Evolutionary conservation across 2,329 filamentous ascomycete species (phyloP).

Genomic region (Pyrenochaeta sp.): DNA sequence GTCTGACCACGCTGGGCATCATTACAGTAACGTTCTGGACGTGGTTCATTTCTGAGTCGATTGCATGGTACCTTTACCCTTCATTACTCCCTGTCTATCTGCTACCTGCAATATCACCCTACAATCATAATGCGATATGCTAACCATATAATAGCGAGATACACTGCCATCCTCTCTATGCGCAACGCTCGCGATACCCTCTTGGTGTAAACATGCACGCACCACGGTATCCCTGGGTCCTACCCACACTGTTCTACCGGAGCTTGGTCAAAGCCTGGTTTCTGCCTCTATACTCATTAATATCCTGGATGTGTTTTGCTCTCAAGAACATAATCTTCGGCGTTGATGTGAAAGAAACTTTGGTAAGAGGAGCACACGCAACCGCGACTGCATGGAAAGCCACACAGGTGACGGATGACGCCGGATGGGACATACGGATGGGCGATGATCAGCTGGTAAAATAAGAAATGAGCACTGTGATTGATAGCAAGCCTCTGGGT

Average conservation of each 20-base stretch:
- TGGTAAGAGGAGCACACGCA: neutral
- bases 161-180: conserved; percentile 61
- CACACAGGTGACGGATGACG: conserved; percentile 18
- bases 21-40: conserved; percentile 49
- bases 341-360: neutral
- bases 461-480: conserved; percentile 4
- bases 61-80: conserved; percentile 51
- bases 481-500: too few species aligned
- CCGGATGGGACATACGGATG: conserved; percentile 34
- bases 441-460: conserved; percentile 18
- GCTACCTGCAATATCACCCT: too few species aligned
- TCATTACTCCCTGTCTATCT: too few species aligned
- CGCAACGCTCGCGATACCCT: conserved; percentile 54
- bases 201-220: conserved; percentile 61
- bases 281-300: conserved; percentile 34
- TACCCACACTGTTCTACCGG: conserved; percentile 61
- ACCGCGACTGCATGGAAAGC: conserved; percentile 10
- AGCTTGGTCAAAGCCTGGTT: conserved; percentile 46
- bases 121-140: conserved; percentile 4
- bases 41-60: conserved; percentile 60
- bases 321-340: too few species aligned
- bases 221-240: conserved; percentile 62
- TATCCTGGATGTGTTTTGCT: conserved; percentile 26
- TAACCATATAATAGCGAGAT: conserved; percentile 43
- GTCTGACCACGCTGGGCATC: conserved; percentile 51